These are phyloP conservation scores for Colletotrichum acutatum DNA, from an alignment of 2,329 filamentous ascomycete species.

Conservation along the genomic window DNA sequence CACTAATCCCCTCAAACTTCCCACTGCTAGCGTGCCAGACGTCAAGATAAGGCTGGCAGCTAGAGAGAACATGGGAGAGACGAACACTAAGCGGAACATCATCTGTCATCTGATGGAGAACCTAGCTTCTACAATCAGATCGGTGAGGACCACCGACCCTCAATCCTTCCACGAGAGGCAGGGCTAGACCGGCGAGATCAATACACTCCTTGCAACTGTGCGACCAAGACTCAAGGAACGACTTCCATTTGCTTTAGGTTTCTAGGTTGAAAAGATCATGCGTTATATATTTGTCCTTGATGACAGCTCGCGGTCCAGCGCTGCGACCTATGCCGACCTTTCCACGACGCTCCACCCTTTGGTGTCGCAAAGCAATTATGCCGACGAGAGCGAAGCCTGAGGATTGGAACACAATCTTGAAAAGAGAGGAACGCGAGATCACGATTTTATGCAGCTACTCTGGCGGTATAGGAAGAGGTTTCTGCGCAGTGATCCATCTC, in stretches of 20 bases:
- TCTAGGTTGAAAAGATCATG: no score
- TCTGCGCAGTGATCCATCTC: background rate
- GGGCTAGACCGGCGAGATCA: background rate
- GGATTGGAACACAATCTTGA: fast-evolving
- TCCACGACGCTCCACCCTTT: no score
- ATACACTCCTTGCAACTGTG: background rate
- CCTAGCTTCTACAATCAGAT: background rate
- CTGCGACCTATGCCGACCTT: no score
- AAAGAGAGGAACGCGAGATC: background rate
- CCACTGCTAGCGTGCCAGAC: background rate
- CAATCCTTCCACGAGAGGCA: no score
- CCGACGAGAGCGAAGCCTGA: background rate
- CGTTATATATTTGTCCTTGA: background rate
- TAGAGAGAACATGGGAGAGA: background rate
- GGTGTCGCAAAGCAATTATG: no score
- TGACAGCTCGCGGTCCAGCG: no score
- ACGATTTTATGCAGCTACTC: background rate
- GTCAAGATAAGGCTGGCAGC: background rate
- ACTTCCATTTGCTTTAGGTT: no score
- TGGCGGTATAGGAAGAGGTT: background rate
- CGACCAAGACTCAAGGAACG: background rate
- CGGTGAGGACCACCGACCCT: no score
- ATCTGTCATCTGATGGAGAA: background rate
- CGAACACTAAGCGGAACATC: background rate
- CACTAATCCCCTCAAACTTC: background rate